Evolutionary conservation across 2,329 filamentous ascomycete genomes (phyloP).

Genomic region (Cercospora sp.): DNA sequence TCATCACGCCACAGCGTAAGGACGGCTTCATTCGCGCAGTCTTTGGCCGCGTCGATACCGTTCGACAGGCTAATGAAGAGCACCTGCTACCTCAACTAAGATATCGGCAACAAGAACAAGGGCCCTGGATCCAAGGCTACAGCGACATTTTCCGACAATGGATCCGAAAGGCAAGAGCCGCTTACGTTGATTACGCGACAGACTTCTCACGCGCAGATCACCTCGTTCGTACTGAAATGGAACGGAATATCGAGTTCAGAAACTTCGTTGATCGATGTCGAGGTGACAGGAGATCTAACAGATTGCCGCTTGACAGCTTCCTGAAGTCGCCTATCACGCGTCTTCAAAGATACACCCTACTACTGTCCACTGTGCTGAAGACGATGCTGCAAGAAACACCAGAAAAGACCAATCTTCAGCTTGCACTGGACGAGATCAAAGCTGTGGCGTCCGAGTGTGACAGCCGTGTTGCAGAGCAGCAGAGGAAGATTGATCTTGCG

Average conservation of each 20-base stretch:
- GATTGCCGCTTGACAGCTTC: slow-evolving; percentile 91
- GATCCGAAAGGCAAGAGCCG: slow-evolving; percentile 87
- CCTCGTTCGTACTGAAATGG: slow-evolving; percentile 78
- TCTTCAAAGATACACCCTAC: slow-evolving; percentile 82
- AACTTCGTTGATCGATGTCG: slow-evolving; percentile 80
- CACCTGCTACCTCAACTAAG: slow-evolving; percentile 90
- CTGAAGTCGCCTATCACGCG: slow-evolving; percentile 91
- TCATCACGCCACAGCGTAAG: slow-evolving; percentile 76
- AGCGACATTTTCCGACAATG: slow-evolving; percentile 98
- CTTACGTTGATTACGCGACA: slow-evolving; percentile 90
- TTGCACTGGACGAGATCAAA: slow-evolving; percentile 89
- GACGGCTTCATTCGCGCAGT: slow-evolving; percentile 79
- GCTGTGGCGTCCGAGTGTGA: slow-evolving; percentile 88
- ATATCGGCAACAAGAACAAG: slow-evolving; percentile 94
- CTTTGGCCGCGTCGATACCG: slow-evolving; percentile 85
- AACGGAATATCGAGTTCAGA: slow-evolving; percentile 81
- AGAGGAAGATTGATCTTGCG: slow-evolving; percentile 83
- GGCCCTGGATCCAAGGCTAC: slow-evolving; percentile 89
- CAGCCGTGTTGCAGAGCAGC: slow-evolving; percentile 85
- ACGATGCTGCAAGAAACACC: slow-evolving; percentile 82
- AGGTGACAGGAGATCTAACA: slow-evolving; percentile 74
- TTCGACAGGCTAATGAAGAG: slow-evolving; percentile 90
- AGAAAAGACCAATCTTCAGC: slow-evolving; percentile 80
- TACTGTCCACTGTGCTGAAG: slow-evolving; percentile 79
- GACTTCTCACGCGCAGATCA: slow-evolving; percentile 82